phyloP scores from a whole-genome alignment of 2,329 filamentous ascomycete species.

The Sordariomycetes sp. region DNA sequence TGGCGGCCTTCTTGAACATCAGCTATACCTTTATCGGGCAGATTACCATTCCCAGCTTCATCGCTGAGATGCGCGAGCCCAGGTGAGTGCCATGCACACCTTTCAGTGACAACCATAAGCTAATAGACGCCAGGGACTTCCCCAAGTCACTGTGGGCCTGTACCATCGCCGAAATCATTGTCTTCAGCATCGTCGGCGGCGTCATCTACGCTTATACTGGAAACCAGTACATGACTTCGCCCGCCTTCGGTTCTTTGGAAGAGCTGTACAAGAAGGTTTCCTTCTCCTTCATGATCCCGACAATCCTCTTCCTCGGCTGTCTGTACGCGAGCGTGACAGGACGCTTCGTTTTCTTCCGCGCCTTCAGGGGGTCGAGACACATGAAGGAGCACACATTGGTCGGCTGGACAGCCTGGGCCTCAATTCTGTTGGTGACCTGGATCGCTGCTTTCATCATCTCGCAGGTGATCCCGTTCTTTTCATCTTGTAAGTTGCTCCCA shows the following conservation, averaged over 20 bases:
- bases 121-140: conserved; percentile 52
- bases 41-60: conserved; percentile 88
- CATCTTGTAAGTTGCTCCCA: conserved; percentile 43
- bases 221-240: conserved; percentile 78
- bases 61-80: conserved; percentile 79
- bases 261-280: conserved; percentile 77
- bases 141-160: conserved; percentile 89
- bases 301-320: conserved; percentile 83
- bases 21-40: conserved; percentile 95
- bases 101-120: conserved; percentile 3
- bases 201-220: conserved; percentile 84
- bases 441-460: conserved; percentile 83
- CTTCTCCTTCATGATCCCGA: conserved; percentile 94
- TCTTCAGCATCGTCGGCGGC: conserved; percentile 74
- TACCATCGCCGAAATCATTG: conserved; percentile 77
- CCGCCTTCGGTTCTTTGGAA: conserved; percentile 77
- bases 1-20: conserved; percentile 90
- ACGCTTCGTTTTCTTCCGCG: conserved; percentile 84
- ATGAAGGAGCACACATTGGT: conserved; percentile 71
- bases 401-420: conserved; percentile 73
- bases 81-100: conserved; percentile 18
- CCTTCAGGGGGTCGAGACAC: conserved; percentile 73
- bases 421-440: conserved; percentile 64
- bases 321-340: conserved; percentile 85
- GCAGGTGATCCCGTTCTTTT: conserved; percentile 90